Base-by-base conservation (phyloP, 805 yeast species). In the Kodamaea sagamina region DNA sequence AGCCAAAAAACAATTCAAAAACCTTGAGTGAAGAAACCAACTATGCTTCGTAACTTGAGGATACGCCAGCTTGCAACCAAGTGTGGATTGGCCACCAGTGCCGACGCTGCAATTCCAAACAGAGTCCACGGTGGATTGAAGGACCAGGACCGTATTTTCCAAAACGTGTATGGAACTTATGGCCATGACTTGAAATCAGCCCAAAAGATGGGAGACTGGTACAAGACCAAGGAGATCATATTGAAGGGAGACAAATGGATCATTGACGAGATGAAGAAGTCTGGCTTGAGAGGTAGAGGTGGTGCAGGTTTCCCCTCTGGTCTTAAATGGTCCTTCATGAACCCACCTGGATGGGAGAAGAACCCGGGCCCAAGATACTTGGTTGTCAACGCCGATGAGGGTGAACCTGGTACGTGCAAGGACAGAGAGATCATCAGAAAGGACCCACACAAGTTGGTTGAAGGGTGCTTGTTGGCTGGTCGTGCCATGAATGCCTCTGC, bases 271-370 rank as follows among this genome's bases (percentile, higher is more conserved):
- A 82, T 85, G 74, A 87, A 87, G 63, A 77, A 80, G 56, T 83
- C 90, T 16, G 95, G 95, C 16, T 74, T 87, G 51, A 79, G 96
- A 62, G 96, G 96, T 46, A 81, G 96, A 67, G 96, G 96, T 47
- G 96, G 96, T 59, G 96, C 96, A 36, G 96, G 96, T 12, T 87
- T 87, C 75, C 96, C 96, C 42, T 80, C 89, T 17, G 96, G 96
- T 24, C 77, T 87, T 59, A 87, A 87, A 67, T 87, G 95, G 95
- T 85, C 93, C 17, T 87, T 87, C 62, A 87, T 87, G 96, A 88
- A 88, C 68, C 96, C 96, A 36, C 96, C 96, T 43, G 93, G 93
- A 46, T 87, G 96, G 96, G 95, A 87, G 49, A 88, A 87, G 61
- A 87, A 87, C 67, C 69, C 68, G 11, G 96, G 96, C n/a, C 93